Evolutionary conservation across 306 rosid genomes (phyloP), one percentile per base, ranked within the genome.

Genomic region (Senna siamea): DNA sequence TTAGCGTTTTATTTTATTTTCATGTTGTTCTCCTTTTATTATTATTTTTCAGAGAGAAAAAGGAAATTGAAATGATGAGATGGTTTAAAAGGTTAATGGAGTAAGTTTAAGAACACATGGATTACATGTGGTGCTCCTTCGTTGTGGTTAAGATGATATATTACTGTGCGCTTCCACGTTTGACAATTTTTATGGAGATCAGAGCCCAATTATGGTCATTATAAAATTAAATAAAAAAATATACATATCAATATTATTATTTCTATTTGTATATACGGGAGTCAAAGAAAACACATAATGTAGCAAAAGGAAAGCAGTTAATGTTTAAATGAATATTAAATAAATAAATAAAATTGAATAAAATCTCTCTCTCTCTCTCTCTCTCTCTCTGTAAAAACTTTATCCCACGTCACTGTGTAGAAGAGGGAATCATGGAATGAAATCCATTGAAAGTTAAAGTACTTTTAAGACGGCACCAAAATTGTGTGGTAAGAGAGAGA

Each of bases 31-130:
- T 7, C 0, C 4, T 18, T 5, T 51, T 17, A 2, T 0, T 1
- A 17, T 17, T 37, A 15, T 7, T 30, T 69, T 51, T 5, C 14
- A 1, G 3, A 4, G 7, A 15, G n/a, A n/a, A n/a, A 2, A 2
- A 44, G 9, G 3, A n/a, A 35, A 26, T n/a, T 4, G 37, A 64
- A 83, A 80, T 83, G 57, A 89, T 82, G 81, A 73, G 87, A 57
- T 83, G 68, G 83, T 85, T 82, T 78, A 67, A 74, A 9, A 58
- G 22, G 37, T 18, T 56, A 76, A 26, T 1, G 30, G 30, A 26
- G 30, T 26, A 26, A 26, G 40, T 32, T 46, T 8, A 54, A 59
- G 23, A 66, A 47, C 81, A 60, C 85, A 50, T 77, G 80, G 80
- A 28, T 7, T 30, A n/a, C n/a, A n/a, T n/a, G n/a, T n/a, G n/a